Conservation (phyloP, 2,329 filamentous ascomycete species). For the Aspergillus unguis region DNA sequence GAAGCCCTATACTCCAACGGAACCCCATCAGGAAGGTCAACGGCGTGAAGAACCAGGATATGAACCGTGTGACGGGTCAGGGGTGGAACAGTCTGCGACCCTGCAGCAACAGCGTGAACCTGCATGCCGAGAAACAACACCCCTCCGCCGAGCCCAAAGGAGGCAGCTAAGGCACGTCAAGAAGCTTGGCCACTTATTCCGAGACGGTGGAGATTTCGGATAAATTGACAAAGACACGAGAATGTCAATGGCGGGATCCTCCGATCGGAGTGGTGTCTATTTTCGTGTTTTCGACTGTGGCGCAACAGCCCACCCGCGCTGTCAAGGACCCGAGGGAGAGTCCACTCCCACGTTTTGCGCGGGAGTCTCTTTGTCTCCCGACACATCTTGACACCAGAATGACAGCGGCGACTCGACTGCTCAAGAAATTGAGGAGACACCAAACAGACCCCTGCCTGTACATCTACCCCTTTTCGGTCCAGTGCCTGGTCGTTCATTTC, state of each 20-base stretch:
- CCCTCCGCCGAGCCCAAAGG: neutral
- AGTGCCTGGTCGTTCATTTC: constrained; percentile 11
- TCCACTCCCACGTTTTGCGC: no score
- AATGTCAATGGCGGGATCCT: neutral
- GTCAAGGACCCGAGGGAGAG: no score
- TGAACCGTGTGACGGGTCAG: neutral
- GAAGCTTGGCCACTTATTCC: constrained; percentile 1
- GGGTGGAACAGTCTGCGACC: neutral
- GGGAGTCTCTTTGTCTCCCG: neutral
- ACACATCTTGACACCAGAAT: constrained; percentile 1
- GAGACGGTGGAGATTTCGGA: constrained; percentile 1
- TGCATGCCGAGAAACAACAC: neutral
- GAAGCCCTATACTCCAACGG: neutral
- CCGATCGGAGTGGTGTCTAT: neutral
- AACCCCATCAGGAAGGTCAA: neutral
- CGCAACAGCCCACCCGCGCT: no score
- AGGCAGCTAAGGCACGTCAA: neutral
- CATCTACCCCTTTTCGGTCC: constrained; percentile 10
- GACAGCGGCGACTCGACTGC: neutral
- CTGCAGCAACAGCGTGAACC: neutral
- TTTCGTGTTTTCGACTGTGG: neutral
- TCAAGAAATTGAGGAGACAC: constrained; percentile 2
- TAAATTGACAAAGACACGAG: neutral
- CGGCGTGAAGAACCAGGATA: neutral
- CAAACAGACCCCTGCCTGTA: constrained; percentile 10